Evolutionary conservation across 441 rosid species (phyloP), one percentile per base, ranked within the genome.

Genomic region (Populus hybrid): DNA sequence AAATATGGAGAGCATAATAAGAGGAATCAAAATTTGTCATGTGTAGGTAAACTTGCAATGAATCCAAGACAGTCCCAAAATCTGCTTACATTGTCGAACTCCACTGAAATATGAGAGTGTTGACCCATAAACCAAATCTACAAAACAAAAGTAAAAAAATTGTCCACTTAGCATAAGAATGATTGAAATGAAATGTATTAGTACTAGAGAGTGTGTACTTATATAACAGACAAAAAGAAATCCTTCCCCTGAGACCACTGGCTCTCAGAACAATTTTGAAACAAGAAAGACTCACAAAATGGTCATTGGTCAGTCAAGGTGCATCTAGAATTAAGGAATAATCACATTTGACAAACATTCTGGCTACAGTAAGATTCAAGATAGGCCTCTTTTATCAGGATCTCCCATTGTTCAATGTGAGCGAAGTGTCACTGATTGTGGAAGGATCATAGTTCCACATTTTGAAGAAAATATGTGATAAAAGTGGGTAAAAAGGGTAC

Each of bases 41-140:
- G 38, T 2, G 32, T n/a, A 53, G 26, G 69, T 12, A 42, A 63
- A 70, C 50, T 38, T 46, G 64, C 28, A 57, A 63, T 9, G 65
- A 3, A 59, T 61, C 75, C 72, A 23, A 61, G 65, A 26, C 26
- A 78, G 67, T 46, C 26, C 67, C 14, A 21, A 71, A 79, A 80
- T 76, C 73, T 74, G 34, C 98, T 91, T 85, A 95, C 99, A 83
- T 84, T 93, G 80, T 95, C 97, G 79, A 93, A 93, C 81, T 92
- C 97, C 75, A 83, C 87, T n/a, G 97, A 91, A 69, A 95, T 91
- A 80, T 95, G 97, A 65, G 95, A 92, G 84, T 93, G 88, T 82
- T 91, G 94, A 61, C 99, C 94, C 99, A 92, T 93, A 82, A 95
- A 88, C 94, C 92, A 86, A 78, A 95, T 84, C 99, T 95, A 53